Conservation (phyloP, 352 stramenopile genomes). For the Phytophthora sojae region DNA sequence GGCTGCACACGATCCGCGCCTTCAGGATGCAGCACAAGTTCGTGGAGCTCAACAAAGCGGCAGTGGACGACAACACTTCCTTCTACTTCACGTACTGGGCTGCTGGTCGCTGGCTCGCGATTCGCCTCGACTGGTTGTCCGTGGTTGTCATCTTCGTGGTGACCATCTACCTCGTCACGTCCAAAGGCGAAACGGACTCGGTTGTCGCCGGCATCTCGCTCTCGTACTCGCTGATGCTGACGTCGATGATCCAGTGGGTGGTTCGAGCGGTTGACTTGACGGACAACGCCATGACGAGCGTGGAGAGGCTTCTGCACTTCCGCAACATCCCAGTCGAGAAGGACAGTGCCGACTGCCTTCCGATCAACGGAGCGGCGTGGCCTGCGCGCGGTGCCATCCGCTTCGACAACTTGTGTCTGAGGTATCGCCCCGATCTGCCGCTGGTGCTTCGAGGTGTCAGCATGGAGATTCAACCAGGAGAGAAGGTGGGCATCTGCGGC, state of each 20-base stretch:
- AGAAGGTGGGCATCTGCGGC: conserved; percentile 33
- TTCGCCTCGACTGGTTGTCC: conserved; percentile 88
- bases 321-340: conserved; percentile 19
- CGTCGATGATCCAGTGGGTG: conserved; percentile 27
- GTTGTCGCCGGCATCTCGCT: conserved; percentile 26
- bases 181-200: conserved; percentile 39
- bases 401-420: conserved; percentile 40
- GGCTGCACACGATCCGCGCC: conserved; percentile 91
- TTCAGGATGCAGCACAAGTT: conserved; percentile 52
- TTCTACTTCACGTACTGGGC: conserved; percentile 62
- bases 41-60: conserved; percentile 44
- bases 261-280: conserved; percentile 26
- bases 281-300: conserved; percentile 29
- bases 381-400: conserved; percentile 36
- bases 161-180: conserved; percentile 47
- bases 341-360: conserved; percentile 14
- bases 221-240: conserved; percentile 29
- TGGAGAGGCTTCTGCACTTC: conserved; percentile 25
- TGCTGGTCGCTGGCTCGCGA: conserved; percentile 92
- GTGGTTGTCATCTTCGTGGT: conserved; percentile 87
- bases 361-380: conserved; percentile 32
- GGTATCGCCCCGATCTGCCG: conserved; percentile 41
- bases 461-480: conserved; percentile 40
- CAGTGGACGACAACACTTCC: conserved; percentile 53
- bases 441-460: conserved; percentile 49